Base-by-base conservation (phyloP, 2,329 filamentous ascomycete genomes). In the Sarocladiaceae sp. region DNA sequence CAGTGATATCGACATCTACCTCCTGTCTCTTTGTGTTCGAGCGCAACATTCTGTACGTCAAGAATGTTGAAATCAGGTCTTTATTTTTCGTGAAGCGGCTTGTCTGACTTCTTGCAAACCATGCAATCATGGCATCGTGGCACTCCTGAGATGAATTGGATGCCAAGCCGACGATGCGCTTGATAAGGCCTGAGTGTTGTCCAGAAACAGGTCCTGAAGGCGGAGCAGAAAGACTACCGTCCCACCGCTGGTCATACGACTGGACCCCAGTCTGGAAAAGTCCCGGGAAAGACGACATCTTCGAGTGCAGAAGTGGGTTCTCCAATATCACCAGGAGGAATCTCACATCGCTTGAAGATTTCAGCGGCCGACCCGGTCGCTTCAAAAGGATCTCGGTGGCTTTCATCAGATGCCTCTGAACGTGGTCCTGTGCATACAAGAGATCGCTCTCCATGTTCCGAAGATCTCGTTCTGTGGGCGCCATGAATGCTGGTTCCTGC, bases 121-220 rank as follows among this genome's bases (percentile, higher is more conserved):
- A 96, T 6, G 80, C 79, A 10, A 91, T 82, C 23, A 96, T 69
- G 59, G 87, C 82, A 51, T 86, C 84, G 60, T 96, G 91, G 58
- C 88, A 92, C 53, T 86, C 80, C 53, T 82, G 80, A 0, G 89
- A 79, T 12, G 88, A 75, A 64, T 95, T 90, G 1, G 90, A 87
- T 22, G 96, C 64, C 10, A 96, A 71, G 1, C 92, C 92, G 23
- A 96, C 67, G 35, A 95, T 84, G 33, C 92, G 82, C 66, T 96
- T 96, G 60, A 95, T 82, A 51, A 96, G 87, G 4, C 87, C 87
- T 2, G 88, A 91, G 67, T 96, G 88, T 54, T 88, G 82, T 2
- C 85, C 86, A 23, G 80, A 74, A 11, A 75, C 63, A 7, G 71
- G 75, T 0, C 74, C 74, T 2, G 69, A 66, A 33, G 65, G 68